Evolutionary conservation across 2,329 filamentous ascomycete genomes (phyloP), one percentile per base, ranked within the genome.

Genomic region (Ceratocystis variospora): DNA sequence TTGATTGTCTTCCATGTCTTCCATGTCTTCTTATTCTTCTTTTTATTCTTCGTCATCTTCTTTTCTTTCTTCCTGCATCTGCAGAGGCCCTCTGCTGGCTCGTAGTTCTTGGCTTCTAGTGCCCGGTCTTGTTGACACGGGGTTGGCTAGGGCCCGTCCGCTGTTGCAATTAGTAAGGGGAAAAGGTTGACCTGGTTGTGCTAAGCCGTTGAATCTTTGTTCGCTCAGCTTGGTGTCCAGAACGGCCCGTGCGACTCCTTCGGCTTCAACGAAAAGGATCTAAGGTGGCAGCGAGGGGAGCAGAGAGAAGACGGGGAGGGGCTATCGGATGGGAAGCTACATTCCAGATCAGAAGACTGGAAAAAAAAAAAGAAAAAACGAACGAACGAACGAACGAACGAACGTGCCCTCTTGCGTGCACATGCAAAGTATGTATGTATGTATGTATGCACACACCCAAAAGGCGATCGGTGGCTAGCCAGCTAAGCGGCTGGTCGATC

Each of bases 221-320:
- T 17, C 25, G 3, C 12, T 55, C 1, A 12, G 7, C 33, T n/a
- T 8, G 5, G 31, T 19, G 48, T n/a, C 15, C 15, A 37, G 7
- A 8, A 8, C n/a, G 55, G 17, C 15, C 31, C 22, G 15, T 31
- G 55, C 55, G 31, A 31, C 55, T 59, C 55, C 55, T 59, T 37
- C 55, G 55, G 55, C 55, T 59, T 59, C 55, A 59, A 59, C 55
- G 55, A 59, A 12, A 12, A 53, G 8, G n/a, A 53, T 37, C 33
- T 10, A 37, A 41, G 10, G 37, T 4, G 37, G 37, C 37, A 41
- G 37, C 37, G 37, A 41, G 10, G 12, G 12, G 37, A 41, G 37
- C 37, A 37, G 55, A 12, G 6, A 59, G 28, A 17, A 37, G 3
- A 8, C 7, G 25, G 28, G 53, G 17, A 57, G 12, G 53, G 53